These are phyloP conservation scores for Ettlia oleoabundans DNA, from an alignment of 139 green algal species.

Conservation along the genomic window DNA sequence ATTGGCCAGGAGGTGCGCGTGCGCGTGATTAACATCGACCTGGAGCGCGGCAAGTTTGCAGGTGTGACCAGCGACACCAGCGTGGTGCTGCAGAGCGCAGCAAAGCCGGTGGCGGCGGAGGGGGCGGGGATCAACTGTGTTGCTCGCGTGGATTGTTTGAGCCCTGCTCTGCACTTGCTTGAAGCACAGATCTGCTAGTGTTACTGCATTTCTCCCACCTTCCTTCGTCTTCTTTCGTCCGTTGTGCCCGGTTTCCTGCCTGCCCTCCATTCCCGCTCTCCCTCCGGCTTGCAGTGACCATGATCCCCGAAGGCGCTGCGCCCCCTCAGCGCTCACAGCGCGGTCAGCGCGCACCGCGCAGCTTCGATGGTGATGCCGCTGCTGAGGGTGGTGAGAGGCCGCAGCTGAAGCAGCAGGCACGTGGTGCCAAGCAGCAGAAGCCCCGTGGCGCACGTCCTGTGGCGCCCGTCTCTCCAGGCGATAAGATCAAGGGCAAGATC, in stretches of 20 bases:
- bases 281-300: slow-evolving; percentile 45
- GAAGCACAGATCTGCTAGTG: too few relatives aligned
- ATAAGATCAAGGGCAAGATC: slow-evolving; percentile 67
- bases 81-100: too few relatives aligned
- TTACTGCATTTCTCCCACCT: too few relatives aligned
- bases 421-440: background rate
- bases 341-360: slow-evolving; percentile 34
- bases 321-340: background rate
- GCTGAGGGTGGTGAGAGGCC: background rate
- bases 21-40: slow-evolving; percentile 64
- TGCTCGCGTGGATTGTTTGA: too few relatives aligned
- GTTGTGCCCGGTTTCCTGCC: too few relatives aligned
- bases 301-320: slow-evolving; percentile 48
- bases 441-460: background rate
- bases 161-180: too few relatives aligned
- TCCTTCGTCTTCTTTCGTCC: too few relatives aligned
- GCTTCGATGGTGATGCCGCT: slow-evolving; percentile 45
- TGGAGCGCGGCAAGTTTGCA: slow-evolving; percentile 48
- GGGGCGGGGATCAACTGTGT: too few relatives aligned
- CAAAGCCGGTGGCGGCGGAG: too few relatives aligned
- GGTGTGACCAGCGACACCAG: background rate
- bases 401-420: slow-evolving; percentile 24
- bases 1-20: slow-evolving; percentile 56
- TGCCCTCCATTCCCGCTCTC: background rate
- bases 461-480: slow-evolving; percentile 47